phyloP scores from a whole-genome alignment of 257 asterid species.

The Mitragyna speciosa region DNA sequence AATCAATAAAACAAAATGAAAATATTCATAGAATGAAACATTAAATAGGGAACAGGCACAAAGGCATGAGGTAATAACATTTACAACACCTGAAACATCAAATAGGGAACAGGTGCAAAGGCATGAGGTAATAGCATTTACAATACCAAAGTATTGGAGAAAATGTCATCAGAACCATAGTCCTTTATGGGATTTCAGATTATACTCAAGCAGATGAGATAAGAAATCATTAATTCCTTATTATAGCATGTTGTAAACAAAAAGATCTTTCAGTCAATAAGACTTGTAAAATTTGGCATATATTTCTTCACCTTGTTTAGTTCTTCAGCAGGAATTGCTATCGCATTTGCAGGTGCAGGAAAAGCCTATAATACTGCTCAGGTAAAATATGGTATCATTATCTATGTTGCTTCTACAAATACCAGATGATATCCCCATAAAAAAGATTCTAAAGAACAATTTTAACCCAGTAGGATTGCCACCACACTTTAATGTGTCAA shows the following conservation, averaged over 20 bases:
- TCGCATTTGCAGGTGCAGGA: too few species aligned
- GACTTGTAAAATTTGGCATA: not conserved
- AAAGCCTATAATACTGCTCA: too few species aligned
- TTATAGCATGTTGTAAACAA: not conserved
- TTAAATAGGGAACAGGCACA: too few species aligned
- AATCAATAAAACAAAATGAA: not conserved
- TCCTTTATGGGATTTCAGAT: not conserved
- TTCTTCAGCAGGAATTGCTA: too few species aligned
- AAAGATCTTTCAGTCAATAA: too few species aligned
- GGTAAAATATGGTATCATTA: too few species aligned
- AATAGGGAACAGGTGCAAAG: too few species aligned
- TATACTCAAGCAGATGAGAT: not conserved
- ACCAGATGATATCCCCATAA: not conserved
- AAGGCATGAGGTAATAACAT: too few species aligned
- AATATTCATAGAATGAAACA: not conserved
- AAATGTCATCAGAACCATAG: not conserved
- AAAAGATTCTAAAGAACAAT: not conserved
- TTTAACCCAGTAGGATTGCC: not conserved
- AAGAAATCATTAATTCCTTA: not conserved
- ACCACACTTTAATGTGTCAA: not conserved
- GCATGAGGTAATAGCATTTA: too few species aligned
- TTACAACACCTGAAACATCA: too few species aligned
- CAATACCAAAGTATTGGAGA: not conserved
- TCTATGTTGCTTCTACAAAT: not conserved
- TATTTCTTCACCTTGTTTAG: too few species aligned